phyloP scores from a whole-genome alignment of 768 basidiomycete species.

The Suillus fuscotomentosus region DNA sequence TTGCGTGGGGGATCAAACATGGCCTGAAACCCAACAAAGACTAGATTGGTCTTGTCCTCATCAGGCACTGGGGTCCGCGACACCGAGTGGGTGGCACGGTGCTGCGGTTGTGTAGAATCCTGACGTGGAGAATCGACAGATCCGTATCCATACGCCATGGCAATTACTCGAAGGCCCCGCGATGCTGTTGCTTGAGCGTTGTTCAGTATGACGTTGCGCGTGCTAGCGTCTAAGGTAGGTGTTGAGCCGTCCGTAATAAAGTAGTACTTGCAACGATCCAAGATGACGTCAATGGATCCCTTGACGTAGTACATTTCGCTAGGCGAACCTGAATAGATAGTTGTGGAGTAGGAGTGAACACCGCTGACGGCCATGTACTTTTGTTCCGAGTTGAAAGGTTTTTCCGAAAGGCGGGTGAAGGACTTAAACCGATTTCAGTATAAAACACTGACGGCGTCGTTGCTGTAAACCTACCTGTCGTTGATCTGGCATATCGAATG shows the following conservation, averaged over 20 bases:
- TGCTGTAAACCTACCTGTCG: conserved; percentile 52
- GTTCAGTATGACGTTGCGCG: conserved; percentile 61
- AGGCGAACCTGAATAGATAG: conserved; percentile 29
- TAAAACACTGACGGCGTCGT: not conserved
- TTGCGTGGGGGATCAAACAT: conserved; percentile 95
- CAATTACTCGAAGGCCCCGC: conserved; percentile 82
- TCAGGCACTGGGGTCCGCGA: conserved; percentile 31
- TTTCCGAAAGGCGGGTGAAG: conserved; percentile 73
- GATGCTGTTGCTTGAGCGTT: conserved; percentile 73
- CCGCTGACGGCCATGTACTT: conserved; percentile 95
- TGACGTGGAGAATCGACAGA: conserved; percentile 41
- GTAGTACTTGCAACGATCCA: conserved; percentile 86
- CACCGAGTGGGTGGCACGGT: conserved; percentile 16
- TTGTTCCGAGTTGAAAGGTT: conserved; percentile 89
- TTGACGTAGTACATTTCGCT: conserved; percentile 89
- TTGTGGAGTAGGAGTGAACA: conserved; percentile 40
- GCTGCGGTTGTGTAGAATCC: conserved; percentile 17
- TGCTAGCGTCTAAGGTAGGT: conserved; percentile 69
- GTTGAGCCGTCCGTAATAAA: conserved; percentile 89
- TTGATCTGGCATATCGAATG: conserved; percentile 67
- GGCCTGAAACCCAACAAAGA: conserved; percentile 92
- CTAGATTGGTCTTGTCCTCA: conserved; percentile 51
- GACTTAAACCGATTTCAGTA: conserved; percentile 36
- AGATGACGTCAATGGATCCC: conserved; percentile 86
- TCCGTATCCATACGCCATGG: conserved; percentile 87